A percentile compares a stretch with the other conserved stretches of the same genome.
Evolutionary conservation across 768 basidiomycete genomes (phyloP).

Genomic region (Russula olivacea): DNA sequence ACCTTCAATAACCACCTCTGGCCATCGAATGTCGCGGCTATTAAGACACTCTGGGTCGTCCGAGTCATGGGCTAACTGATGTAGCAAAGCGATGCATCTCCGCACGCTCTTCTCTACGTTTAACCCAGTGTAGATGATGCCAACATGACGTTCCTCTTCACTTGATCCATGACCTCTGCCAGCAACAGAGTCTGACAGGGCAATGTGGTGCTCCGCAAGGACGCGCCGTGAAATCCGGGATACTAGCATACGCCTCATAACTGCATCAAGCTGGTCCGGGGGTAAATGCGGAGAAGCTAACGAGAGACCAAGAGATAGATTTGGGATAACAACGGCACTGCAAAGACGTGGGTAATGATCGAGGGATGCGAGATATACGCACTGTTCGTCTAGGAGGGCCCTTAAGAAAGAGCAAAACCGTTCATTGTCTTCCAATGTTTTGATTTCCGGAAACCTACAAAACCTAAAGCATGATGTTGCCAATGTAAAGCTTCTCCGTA

Average conservation of each 20-base stretch:
- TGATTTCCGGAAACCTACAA: constrained; percentile 67
- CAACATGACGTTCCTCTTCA: constrained; percentile 50
- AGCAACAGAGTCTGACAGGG: constrained; percentile 57
- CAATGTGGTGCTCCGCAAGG: constrained; percentile 83
- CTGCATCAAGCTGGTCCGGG: constrained; percentile 75
- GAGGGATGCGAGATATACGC: constrained; percentile 28
- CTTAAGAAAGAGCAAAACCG: constrained; percentile 70
- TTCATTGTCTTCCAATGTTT: constrained; percentile 66
- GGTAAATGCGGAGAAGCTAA: constrained; percentile 75
- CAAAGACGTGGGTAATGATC: background rate
- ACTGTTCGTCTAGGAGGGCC: constrained; percentile 71
- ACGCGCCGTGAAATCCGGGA: constrained; percentile 88
- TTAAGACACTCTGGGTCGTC: constrained; percentile 32
- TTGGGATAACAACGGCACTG: constrained; percentile 76
- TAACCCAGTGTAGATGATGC: constrained; percentile 76
- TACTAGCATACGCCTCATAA: constrained; percentile 87
- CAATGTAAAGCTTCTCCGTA: background rate
- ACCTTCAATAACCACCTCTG: constrained; percentile 68
- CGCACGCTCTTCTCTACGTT: constrained; percentile 65
- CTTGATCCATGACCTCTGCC: constrained; percentile 31
- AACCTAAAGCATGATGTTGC: constrained; percentile 24
- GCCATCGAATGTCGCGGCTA: constrained; percentile 39
- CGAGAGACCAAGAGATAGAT: constrained; percentile 73
- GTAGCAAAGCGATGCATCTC: constrained; percentile 56
- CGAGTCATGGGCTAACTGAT: constrained; percentile 42